Conservation (phyloP, 768 basidiomycete genomes). For the Leccinum disarticulatum region DNA sequence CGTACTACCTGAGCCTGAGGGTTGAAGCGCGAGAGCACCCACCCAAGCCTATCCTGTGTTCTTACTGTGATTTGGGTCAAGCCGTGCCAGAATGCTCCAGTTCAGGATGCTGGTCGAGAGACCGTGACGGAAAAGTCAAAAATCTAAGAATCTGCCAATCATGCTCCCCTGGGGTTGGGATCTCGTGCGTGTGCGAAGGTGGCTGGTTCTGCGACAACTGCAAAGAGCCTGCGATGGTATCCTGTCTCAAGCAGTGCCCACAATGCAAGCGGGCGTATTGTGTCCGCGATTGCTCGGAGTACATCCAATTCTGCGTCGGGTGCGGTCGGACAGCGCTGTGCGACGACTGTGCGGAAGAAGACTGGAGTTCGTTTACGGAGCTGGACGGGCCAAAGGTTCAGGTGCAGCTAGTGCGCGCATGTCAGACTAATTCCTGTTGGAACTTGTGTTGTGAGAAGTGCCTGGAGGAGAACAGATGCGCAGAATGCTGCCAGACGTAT, state of each 20-base stretch:
- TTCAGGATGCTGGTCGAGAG: conserved; percentile 19
- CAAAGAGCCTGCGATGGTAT: conserved; percentile 1
- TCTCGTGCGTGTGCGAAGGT: conserved; percentile 21
- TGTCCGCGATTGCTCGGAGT: conserved; percentile 14
- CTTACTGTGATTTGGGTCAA: not conserved
- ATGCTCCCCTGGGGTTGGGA: conserved; percentile 19
- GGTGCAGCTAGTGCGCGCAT: too few relatives aligned
- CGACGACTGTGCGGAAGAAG: not conserved
- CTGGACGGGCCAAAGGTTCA: too few relatives aligned
- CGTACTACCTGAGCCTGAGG: too few relatives aligned
- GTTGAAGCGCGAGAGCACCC: conserved; percentile 14
- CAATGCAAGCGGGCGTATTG: conserved; percentile 21
- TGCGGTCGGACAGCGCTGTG: conserved; percentile 21
- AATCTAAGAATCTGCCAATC: conserved; percentile 14
- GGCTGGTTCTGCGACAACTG: conserved; percentile 27
- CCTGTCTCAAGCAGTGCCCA: conserved; percentile 16
- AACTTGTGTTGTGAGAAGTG: too few relatives aligned
- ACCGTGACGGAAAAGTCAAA: not conserved
- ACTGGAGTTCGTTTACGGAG: too few relatives aligned
- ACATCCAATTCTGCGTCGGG: conserved; percentile 21
- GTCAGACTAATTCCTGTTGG: too few relatives aligned
- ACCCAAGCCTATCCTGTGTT: conserved; percentile 14
- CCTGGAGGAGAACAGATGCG: too few relatives aligned
- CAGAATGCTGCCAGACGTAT: too few relatives aligned
- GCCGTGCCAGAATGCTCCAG: conserved; percentile 9